Evolutionary conservation across 192 early-diverging fungal species (phyloP).

Genomic region (Umbelopsis isabellina): DNA sequence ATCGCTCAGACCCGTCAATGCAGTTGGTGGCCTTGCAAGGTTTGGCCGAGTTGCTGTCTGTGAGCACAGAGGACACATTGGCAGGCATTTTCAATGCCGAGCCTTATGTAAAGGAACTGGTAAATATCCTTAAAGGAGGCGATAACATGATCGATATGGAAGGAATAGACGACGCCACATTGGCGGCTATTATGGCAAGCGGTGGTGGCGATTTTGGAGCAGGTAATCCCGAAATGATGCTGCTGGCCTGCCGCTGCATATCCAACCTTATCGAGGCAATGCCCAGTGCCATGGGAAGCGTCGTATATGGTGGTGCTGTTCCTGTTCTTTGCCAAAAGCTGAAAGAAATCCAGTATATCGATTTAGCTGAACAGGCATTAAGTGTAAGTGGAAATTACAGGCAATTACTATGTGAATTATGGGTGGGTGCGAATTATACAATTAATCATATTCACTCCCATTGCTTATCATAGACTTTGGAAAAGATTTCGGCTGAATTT

Average conservation of each 20-base stretch:
- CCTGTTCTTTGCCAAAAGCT: conserved; percentile 76
- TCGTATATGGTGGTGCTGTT: conserved; percentile 73
- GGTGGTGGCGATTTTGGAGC: conserved; percentile 50
- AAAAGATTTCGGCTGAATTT: conserved; percentile 76
- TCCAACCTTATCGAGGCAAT: conserved; percentile 89
- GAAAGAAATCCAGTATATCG: conserved; percentile 87
- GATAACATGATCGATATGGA: conserved; percentile 44
- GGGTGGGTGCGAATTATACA: too few species aligned
- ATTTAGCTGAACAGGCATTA: conserved; percentile 89
- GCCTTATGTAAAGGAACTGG: conserved; percentile 69
- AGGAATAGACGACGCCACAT: conserved; percentile 40
- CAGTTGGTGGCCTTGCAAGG: conserved; percentile 90
- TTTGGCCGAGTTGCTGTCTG: conserved; percentile 72
- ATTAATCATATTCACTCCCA: conserved; percentile 19
- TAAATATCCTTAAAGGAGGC: conserved; percentile 59
- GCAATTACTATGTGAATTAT: too few species aligned
- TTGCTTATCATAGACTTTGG: conserved; percentile 53
- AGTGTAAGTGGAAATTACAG: conserved; percentile 50
- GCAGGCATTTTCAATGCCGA: conserved; percentile 66
- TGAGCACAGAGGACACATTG: conserved; percentile 75
- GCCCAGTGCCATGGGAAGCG: conserved; percentile 62
- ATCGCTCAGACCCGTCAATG: conserved; percentile 58
- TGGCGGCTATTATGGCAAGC: conserved; percentile 43
- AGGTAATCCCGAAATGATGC: conserved; percentile 75
- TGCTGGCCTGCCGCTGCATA: conserved; percentile 89